Base-by-base conservation (phyloP, 345 rosid species). In the Lepidium aucheri region DNA sequence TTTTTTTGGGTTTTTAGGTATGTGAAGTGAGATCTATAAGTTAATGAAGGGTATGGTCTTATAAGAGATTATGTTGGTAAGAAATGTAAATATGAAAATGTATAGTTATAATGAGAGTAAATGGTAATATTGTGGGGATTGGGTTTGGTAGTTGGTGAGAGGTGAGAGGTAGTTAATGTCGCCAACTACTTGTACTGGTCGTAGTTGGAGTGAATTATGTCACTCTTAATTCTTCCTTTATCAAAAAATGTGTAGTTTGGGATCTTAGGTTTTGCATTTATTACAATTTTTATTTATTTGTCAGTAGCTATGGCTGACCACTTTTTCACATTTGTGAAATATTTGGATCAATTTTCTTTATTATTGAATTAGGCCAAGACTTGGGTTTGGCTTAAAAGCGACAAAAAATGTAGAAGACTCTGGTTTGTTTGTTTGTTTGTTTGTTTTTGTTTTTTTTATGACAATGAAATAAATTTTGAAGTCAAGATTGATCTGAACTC, bases 81-180 rank as follows among this genome's bases (percentile, higher is more conserved):
- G 50, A 53, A 45, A 26, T 61, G 65, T 74, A 68, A 74, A 59
- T 64, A 49, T 26, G 61, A 33, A 42, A 49, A 8, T 41, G 76
- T 65, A 43, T 58, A 42, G 51, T 17, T 53, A 55, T 63, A 26
- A 66, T 69, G 67, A 54, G 67, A 59, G 68, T 67, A 43, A 26
- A 68, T 60, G 47, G 74, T 64, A 55, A 56, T 7, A 63, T 46
- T 72, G 69, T 40, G 45, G 43, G 72, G 62, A 33, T 65, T 60
- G 43, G 60, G 53, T 74, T 74, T 60, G 76, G 47, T 17, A 45
- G 79, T 69, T 67, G 84, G 84, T 75, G 77, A 76, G 65, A 65
- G 84, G 84, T 75, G 78, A 76, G 65, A 65, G 16, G 73, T 51
- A 82, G 80, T 89, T 84, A 92, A 84, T 89, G 83, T 16, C 3